These are phyloP conservation scores for Xylaria palmicola DNA, from an alignment of 495 filamentous ascomycete species.

Conservation along the genomic window DNA sequence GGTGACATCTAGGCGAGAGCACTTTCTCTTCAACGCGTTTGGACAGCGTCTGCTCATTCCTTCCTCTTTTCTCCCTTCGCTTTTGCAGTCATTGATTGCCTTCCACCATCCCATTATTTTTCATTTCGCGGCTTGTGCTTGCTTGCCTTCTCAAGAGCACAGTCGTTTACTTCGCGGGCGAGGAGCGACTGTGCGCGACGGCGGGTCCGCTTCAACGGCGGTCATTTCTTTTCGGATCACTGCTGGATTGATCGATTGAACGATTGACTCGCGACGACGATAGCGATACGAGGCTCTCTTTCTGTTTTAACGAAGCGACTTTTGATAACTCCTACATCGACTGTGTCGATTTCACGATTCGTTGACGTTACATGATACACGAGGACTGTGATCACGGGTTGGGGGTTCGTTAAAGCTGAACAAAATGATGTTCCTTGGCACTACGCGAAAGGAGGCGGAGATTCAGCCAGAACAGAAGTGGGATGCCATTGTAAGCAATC, in stretches of 20 bases:
- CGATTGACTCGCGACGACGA: conserved; percentile 35
- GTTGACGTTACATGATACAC: conserved; percentile 1
- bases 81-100: not conserved
- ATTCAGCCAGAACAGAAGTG: conserved; percentile 83
- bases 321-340: conserved; percentile 32
- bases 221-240: conserved; percentile 8
- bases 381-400: not conserved
- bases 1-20: not conserved
- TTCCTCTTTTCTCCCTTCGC: no score
- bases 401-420: conserved; percentile 9
- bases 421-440: conserved; percentile 69
- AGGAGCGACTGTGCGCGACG: conserved; percentile 49
- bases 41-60: not conserved
- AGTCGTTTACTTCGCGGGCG: conserved; percentile 57
- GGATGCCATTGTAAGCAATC: conserved; percentile 79
- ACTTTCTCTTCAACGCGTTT: not conserved
- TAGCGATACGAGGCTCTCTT: not conserved
- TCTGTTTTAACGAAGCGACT: conserved; percentile 19
- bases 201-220: conserved; percentile 38
- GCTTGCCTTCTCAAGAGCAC: conserved; percentile 28
- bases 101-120: not conserved
- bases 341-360: conserved; percentile 16
- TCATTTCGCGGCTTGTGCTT: conserved; percentile 17
- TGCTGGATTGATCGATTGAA: conserved; percentile 18
- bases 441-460: conserved; percentile 64